phyloP scores from a whole-genome alignment of 495 filamentous ascomycete species.

The Penicillium canescens region DNA sequence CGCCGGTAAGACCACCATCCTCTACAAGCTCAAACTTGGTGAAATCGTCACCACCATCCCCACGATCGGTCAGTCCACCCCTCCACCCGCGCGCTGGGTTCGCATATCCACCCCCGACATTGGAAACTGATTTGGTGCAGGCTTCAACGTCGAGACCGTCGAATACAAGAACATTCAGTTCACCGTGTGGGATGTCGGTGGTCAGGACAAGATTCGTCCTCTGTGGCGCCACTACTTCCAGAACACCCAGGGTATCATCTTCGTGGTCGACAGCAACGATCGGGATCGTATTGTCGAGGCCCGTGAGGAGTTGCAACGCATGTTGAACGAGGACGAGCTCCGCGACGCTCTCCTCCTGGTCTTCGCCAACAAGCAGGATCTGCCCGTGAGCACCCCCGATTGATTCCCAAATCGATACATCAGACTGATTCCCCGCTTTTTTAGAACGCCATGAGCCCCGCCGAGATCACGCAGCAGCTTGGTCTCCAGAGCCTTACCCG shows the following conservation, averaged over 20 bases:
- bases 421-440: conserved; percentile 14
- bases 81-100: conserved; percentile 14
- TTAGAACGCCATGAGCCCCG: conserved; percentile 98
- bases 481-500: conserved; percentile 97
- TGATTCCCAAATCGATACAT: neutral
- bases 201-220: conserved; percentile 99
- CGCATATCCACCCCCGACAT: neutral
- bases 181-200: conserved; percentile 99
- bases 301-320: conserved; percentile 98
- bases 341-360: conserved; percentile 96
- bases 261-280: conserved; percentile 99
- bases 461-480: conserved; percentile 99
- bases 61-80: conserved; percentile 83
- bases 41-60: conserved; percentile 99
- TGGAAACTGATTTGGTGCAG: conserved; percentile 44
- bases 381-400: conserved; percentile 70
- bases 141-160: conserved; percentile 99
- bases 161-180: conserved; percentile 99
- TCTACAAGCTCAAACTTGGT: conserved; percentile 99
- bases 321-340: conserved; percentile 99
- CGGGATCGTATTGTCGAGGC: conserved; percentile 99
- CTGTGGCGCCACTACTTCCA: conserved; percentile 99
- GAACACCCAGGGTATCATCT: conserved; percentile 99
- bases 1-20: conserved; percentile 99
- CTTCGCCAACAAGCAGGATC: conserved; percentile 99